Evolutionary conservation across 495 filamentous ascomycete species (phyloP).

Genomic region (Neurospora africana): DNA sequence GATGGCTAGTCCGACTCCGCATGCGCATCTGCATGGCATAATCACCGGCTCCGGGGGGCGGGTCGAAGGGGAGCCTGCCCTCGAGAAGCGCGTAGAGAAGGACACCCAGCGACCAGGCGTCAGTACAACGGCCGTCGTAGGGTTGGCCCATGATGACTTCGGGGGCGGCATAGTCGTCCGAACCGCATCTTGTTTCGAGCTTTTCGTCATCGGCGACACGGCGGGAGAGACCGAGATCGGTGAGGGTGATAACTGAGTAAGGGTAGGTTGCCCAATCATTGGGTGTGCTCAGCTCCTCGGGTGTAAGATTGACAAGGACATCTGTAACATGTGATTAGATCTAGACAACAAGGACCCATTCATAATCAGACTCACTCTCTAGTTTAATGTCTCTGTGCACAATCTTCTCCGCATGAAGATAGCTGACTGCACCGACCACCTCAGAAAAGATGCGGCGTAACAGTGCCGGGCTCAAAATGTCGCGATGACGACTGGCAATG

Average conservation of each 20-base stretch:
- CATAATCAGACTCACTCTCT: slow-evolving; percentile 57
- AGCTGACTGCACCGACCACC: slow-evolving; percentile 70
- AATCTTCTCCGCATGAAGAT: slow-evolving; percentile 76
- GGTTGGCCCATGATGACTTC: slow-evolving; percentile 92
- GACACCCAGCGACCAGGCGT: slow-evolving; percentile 93
- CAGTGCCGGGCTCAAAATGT: slow-evolving; percentile 53
- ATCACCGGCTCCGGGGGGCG: slow-evolving; percentile 60
- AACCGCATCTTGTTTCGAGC: slow-evolving; percentile 82
- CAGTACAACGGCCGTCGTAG: slow-evolving; percentile 86
- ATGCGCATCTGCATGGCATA: slow-evolving; percentile 45
- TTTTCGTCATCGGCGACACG: slow-evolving; percentile 68
- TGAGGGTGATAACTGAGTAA: slow-evolving; percentile 74
- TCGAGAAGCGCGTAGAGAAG: slow-evolving; percentile 90
- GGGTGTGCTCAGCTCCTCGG: slow-evolving; percentile 31
- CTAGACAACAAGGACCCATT: not conserved
- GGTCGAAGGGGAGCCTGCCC: slow-evolving; percentile 84
- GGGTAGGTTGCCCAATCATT: slow-evolving; percentile 61
- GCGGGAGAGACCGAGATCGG: slow-evolving; percentile 84
- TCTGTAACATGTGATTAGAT: slow-evolving; percentile 40
- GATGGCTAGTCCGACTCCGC: slow-evolving; percentile 69
- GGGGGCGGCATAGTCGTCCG: slow-evolving; percentile 93
- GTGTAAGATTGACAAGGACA: slow-evolving; percentile 76
- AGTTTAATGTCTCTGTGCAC: slow-evolving; percentile 97
- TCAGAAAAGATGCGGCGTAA: slow-evolving; percentile 85
- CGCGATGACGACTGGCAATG: slow-evolving; percentile 58